Evolutionary conservation across 257 asterid species (phyloP).

Genomic region (Forsythia suspensa): DNA sequence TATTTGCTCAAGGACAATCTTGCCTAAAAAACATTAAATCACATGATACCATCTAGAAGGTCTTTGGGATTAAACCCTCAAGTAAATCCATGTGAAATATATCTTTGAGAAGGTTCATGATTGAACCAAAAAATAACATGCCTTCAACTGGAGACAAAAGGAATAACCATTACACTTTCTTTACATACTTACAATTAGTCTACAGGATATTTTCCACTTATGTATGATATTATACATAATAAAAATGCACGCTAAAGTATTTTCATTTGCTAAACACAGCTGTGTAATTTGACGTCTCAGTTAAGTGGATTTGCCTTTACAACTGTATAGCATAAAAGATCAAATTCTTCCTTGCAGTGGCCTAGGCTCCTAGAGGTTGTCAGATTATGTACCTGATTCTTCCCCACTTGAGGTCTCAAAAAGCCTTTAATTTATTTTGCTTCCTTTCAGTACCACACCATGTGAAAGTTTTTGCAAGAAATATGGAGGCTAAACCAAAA

Average conservation of each 20-base stretch:
- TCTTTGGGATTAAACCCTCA: neutral
- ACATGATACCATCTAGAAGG: neutral
- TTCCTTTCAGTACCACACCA: neutral
- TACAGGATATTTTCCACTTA: neutral
- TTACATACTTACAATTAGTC: neutral
- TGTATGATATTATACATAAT: neutral
- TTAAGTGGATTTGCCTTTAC: neutral
- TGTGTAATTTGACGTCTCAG: neutral
- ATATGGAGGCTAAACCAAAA: slow-evolving; percentile 1
- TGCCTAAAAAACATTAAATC: neutral
- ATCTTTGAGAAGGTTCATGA: neutral
- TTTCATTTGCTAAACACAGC: neutral
- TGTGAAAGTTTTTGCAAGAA: neutral
- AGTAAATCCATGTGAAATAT: neutral
- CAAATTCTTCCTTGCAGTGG: neutral
- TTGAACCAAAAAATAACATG: neutral
- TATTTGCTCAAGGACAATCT: neutral
- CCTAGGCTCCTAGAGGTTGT: neutral
- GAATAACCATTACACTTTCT: neutral
- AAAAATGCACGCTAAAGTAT: neutral
- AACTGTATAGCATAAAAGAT: neutral
- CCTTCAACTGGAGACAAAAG: neutral
- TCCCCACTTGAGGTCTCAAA: neutral
- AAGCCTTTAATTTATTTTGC: neutral
- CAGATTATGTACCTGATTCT: neutral